Conservation (phyloP, 805 yeast genomes). For the Saccharomycopsis fermentans region DNA sequence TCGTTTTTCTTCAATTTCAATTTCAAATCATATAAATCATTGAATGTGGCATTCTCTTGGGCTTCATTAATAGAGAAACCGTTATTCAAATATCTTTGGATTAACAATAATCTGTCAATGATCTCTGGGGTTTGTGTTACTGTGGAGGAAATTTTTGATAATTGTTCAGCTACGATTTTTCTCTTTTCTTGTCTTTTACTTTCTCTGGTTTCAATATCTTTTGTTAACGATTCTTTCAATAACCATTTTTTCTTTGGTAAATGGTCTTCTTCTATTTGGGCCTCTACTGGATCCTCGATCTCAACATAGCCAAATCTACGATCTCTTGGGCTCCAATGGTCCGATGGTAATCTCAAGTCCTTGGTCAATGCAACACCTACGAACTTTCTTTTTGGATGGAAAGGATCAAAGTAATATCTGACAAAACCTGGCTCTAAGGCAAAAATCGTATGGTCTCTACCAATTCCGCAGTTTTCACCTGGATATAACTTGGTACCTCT, state of each 20-base stretch:
- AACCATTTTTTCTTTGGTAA: conserved; percentile 61
- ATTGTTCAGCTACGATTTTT: conserved; percentile 24
- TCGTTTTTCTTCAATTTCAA: conserved; percentile 32
- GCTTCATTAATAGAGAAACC: conserved; percentile 54
- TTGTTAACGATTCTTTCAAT: conserved; percentile 41
- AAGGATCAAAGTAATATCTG: conserved; percentile 85
- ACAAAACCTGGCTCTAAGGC: conserved; percentile 92
- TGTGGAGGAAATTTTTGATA: conserved; percentile 25
- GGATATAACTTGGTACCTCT: conserved; percentile 93
- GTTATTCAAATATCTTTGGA: conserved; percentile 45
- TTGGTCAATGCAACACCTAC: conserved; percentile 75
- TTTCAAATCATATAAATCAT: conserved; percentile 35
- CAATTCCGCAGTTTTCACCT: conserved; percentile 84
- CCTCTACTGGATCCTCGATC: conserved; percentile 39
- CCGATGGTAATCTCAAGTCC: conserved; percentile 64
- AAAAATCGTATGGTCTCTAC: conserved; percentile 86
- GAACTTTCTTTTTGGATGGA: conserved; percentile 86
- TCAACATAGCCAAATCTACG: conserved; percentile 73
- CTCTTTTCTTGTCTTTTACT: conserved; percentile 27
- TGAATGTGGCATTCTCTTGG: conserved; percentile 44
- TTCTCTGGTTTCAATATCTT: conserved; percentile 32
- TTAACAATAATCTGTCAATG: conserved; percentile 42
- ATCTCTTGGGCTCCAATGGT: conserved; percentile 81
- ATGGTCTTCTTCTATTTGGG: conserved; percentile 47
- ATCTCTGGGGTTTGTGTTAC: conserved; percentile 29